Conservation (phyloP, 345 rosid genomes). For the Sisymbrium altissimum region DNA sequence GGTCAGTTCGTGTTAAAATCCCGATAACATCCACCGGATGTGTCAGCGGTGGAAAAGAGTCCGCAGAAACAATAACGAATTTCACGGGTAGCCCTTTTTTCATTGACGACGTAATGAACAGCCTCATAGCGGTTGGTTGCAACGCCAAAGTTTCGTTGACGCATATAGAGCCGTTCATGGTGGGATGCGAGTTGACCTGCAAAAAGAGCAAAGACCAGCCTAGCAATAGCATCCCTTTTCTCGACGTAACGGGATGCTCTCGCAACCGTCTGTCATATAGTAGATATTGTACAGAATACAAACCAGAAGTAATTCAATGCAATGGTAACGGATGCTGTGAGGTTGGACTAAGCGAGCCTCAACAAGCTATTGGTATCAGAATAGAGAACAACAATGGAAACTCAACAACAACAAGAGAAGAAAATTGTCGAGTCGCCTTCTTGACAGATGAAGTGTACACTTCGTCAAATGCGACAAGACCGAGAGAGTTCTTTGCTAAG, state of each 20-base stretch:
- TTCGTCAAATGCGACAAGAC: not conserved
- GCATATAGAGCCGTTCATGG: not conserved
- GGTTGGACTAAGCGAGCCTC: not conserved
- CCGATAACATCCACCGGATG: not conserved
- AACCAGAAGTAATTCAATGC: constrained; percentile 17
- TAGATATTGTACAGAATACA: not conserved
- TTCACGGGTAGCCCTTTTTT: not conserved
- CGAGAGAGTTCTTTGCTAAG: not conserved
- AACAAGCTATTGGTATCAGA: not conserved
- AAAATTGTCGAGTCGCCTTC: constrained; percentile 10
- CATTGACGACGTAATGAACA: not conserved
- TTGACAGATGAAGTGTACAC: not conserved
- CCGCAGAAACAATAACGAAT: not conserved
- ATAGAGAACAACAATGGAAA: not conserved
- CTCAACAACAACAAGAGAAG: not conserved
- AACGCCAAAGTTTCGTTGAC: not conserved
- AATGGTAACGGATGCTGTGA: constrained; percentile 46
- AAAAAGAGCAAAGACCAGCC: not conserved
- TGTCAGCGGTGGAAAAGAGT: not conserved
- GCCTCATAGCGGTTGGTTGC: constrained; percentile 39
- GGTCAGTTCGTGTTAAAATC: not conserved
- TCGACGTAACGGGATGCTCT: not conserved
- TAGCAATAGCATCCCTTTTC: constrained; percentile 4
- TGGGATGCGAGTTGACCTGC: constrained; percentile 41
- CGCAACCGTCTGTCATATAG: not conserved